Conservation (phyloP, 441 rosid genomes). For the Euphorbia schlechtendalii region DNA sequence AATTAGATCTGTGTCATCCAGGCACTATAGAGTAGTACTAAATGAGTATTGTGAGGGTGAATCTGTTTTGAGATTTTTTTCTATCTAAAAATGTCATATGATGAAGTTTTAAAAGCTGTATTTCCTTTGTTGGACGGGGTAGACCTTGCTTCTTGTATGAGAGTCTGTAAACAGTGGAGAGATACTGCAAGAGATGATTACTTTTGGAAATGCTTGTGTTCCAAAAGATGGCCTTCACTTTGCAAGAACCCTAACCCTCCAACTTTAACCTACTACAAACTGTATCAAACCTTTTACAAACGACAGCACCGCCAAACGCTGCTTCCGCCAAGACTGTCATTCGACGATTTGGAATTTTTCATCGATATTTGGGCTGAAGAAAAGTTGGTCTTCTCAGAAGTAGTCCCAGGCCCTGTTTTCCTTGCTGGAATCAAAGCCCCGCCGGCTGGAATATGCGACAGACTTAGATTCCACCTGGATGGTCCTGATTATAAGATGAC, state of each 20-base stretch:
- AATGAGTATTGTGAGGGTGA: too few relatives aligned
- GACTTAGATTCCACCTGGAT: slow-evolving; percentile 40
- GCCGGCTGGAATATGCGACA: slow-evolving; percentile 38
- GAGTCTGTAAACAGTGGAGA: slow-evolving; percentile 79
- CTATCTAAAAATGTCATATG: slow-evolving; percentile 44
- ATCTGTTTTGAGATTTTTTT: too few relatives aligned
- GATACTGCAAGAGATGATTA: slow-evolving; percentile 66
- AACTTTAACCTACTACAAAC: slow-evolving; percentile 52
- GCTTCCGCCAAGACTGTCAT: slow-evolving; percentile 72
- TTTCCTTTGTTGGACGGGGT: slow-evolving; percentile 69
- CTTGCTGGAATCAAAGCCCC: slow-evolving; percentile 47
- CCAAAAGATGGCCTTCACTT: slow-evolving; percentile 82
- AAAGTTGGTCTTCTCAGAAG: slow-evolving; percentile 59
- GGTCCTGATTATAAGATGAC: slow-evolving; percentile 66
- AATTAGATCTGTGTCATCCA: not conserved
- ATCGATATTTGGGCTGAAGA: slow-evolving; percentile 81
- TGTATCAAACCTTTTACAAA: slow-evolving; percentile 55
- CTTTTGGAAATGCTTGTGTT: slow-evolving; percentile 80
- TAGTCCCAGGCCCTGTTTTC: slow-evolving; percentile 53
- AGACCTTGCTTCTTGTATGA: slow-evolving; percentile 77
- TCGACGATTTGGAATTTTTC: slow-evolving; percentile 64
- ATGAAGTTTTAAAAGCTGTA: slow-evolving; percentile 71
- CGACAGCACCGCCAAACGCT: slow-evolving; percentile 36
- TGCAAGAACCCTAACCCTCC: slow-evolving; percentile 65
- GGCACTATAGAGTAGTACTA: not conserved